Base-by-base conservation (phyloP, 352 stramenopile genomes). In the Phytophthora europaea region DNA sequence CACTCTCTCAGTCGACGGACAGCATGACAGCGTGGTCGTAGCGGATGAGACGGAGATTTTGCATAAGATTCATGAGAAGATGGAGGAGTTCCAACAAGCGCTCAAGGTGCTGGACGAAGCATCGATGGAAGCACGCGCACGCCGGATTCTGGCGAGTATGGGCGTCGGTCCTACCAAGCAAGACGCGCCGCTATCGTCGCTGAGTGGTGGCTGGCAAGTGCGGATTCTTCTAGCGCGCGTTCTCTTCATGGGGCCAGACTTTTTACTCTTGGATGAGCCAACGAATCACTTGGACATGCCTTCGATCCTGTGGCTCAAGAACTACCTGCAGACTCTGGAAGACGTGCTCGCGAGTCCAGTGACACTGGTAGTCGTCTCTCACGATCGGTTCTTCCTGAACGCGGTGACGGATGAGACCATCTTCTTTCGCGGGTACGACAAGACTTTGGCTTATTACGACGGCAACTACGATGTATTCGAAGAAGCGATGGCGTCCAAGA, bases 301-400 rank as follows among this genome's bases (percentile, higher is more conserved):
- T 40, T 91, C 83, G 40, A 92, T 96, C 18, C 64, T 97, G 31
- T 96, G 90, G 88, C 75, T 97, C 18, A 84, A 92, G 66, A 75
- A 93, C 52, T 96, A 94, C 62, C 67, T 97, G 31, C 67, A 78
- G 64, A 66, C 56, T 12, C 64, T 89, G 4, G 79, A 94, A 47
- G 75, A 87, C 6, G 91, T 98, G 61, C 77, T 90, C 1, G 73
- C 69, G 5, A 81, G 54, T 22, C 80, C 80, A 3, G 78, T 90
- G 4, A 99, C 94, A 7, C 73, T 98, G 15, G 82, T 98, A 7
- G 72, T 98, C 15, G 94, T 99, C 12, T 97, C 85, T 48, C 95
- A 99, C 76, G 97, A 99, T 70, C 86, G 96, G 7, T 89, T 88
- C 51, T 99, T 99, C 73, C 70, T 99, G 34, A 99, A 99, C 76